Evolutionary conservation across 176 grass and related monocot genomes (phyloP).

Genomic region (Elymus sibiricus): DNA sequence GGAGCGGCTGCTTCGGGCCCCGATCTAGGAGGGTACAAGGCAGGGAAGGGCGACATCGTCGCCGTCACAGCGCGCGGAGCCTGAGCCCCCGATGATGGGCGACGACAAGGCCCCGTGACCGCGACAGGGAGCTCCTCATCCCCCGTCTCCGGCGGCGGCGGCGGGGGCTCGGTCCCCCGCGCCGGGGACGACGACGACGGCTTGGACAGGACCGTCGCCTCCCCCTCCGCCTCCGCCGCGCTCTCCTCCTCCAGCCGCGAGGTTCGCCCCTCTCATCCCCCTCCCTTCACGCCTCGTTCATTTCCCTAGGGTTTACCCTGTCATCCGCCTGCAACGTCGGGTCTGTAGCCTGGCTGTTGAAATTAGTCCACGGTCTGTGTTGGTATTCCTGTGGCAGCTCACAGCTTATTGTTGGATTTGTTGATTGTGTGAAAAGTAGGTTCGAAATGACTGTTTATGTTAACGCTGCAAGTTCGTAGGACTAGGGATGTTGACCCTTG

Average conservation of each 20-base stretch:
- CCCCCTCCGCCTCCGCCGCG: slow-evolving; percentile 37
- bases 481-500: neutral
- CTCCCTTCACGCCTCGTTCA: neutral
- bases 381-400: neutral
- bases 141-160: slow-evolving; percentile 51
- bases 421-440: neutral
- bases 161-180: slow-evolving; percentile 30
- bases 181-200: slow-evolving; percentile 23
- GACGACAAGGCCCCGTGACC: slow-evolving; percentile 74
- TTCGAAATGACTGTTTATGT: slow-evolving; percentile 5
- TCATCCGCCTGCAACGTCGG: neutral
- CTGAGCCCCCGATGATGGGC: slow-evolving; percentile 41
- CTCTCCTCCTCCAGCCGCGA: slow-evolving; percentile 66
- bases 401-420: neutral
- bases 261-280: no score
- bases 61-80: no score
- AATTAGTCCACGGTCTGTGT: neutral
- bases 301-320: slow-evolving; percentile 13
- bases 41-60: no score
- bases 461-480: neutral
- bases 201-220: slow-evolving; percentile 32
- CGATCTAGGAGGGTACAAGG: no score
- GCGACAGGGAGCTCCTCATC: slow-evolving; percentile 79
- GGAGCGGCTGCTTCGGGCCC: no score
- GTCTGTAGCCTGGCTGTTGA: neutral